These are phyloP conservation scores for Claviceps purpurea DNA, from an alignment of 2,329 filamentous ascomycete genomes.

Conservation along the genomic window DNA sequence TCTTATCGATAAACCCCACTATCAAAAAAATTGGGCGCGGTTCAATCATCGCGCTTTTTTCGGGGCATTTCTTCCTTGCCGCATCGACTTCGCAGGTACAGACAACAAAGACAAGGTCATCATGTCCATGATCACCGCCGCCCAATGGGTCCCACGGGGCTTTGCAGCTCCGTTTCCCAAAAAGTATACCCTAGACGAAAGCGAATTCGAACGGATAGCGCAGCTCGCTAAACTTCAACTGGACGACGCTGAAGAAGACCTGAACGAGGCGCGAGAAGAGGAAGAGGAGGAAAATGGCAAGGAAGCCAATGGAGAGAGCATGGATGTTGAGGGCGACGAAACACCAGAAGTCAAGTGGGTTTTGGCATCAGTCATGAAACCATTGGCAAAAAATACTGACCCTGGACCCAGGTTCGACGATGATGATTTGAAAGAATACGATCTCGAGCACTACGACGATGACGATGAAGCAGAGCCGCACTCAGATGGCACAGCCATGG, in stretches of 20 bases:
- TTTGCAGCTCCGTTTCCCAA: slow-evolving; percentile 63
- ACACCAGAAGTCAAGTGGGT: slow-evolving; percentile 5
- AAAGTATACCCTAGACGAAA: slow-evolving; percentile 63
- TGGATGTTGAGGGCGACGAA: slow-evolving; percentile 14
- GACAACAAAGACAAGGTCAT: neutral
- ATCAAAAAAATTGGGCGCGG: slow-evolving; percentile 19
- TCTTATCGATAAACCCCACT: slow-evolving; percentile 29
- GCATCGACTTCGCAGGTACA: neutral
- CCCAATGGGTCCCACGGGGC: slow-evolving; percentile 63
- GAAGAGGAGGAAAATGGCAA: slow-evolving; percentile 13
- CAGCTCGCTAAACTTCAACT: slow-evolving; percentile 65
- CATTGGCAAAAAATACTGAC: slow-evolving; percentile 8
- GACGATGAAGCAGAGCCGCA: slow-evolving; percentile 44
- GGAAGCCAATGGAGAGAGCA: slow-evolving; percentile 20
- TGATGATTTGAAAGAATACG: slow-evolving; percentile 89
- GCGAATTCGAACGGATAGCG: slow-evolving; percentile 63
- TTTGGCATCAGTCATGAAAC: neutral
- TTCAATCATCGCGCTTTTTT: neutral
- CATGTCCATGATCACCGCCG: slow-evolving; percentile 66
- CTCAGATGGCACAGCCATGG: slow-evolving; percentile 54
- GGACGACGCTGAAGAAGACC: slow-evolving; percentile 80
- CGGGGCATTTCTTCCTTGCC: neutral
- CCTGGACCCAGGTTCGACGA: slow-evolving; percentile 44
- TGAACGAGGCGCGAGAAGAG: slow-evolving; percentile 52
- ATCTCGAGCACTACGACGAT: slow-evolving; percentile 91